These are phyloP conservation scores for Fusarium sp. DNA, from an alignment of 2,329 filamentous ascomycete species.

Conservation along the genomic window DNA sequence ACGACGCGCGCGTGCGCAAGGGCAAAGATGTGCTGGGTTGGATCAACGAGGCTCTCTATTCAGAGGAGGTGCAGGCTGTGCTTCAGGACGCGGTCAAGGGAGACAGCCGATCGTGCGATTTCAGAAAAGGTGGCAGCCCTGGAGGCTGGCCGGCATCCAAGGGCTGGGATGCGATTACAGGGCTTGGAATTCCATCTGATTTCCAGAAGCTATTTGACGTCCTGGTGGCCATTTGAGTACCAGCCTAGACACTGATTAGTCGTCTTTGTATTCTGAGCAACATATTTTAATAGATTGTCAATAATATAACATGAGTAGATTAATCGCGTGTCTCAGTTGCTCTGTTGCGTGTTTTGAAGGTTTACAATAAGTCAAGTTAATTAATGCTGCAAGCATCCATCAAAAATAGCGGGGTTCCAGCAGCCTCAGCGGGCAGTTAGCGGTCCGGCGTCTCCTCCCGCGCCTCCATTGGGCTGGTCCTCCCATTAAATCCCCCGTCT, in stretches of 20 bases:
- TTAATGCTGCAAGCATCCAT: background rate
- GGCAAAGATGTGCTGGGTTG: constrained; percentile 67
- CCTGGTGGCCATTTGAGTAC: constrained; percentile 45
- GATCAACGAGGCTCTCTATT: constrained; percentile 65
- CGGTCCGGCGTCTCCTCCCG: constrained; percentile 23
- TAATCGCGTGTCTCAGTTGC: background rate
- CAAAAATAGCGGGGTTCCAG: constrained; percentile 5
- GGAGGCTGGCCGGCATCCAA: constrained; percentile 60
- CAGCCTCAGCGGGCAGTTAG: constrained; percentile 23
- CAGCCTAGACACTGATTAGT: background rate
- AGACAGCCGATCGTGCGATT: constrained; percentile 57
- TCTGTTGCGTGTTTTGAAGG: background rate
- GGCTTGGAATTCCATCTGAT: constrained; percentile 62
- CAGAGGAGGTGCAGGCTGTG: constrained; percentile 52
- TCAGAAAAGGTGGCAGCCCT: constrained; percentile 50
- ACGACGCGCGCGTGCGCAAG: constrained; percentile 64
- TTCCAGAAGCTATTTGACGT: constrained; percentile 57
- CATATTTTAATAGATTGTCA: background rate
- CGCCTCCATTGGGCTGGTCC: background rate
- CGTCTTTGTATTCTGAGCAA: background rate
- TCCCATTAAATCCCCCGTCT: constrained; percentile 17
- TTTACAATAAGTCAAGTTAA: background rate
- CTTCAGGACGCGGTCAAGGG: constrained; percentile 60
- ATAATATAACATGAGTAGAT: background rate
- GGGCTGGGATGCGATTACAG: constrained; percentile 65